These are phyloP conservation scores for Leccinum fuscescens DNA, from an alignment of 1,284 basidiomycete species.

Conservation along the genomic window DNA sequence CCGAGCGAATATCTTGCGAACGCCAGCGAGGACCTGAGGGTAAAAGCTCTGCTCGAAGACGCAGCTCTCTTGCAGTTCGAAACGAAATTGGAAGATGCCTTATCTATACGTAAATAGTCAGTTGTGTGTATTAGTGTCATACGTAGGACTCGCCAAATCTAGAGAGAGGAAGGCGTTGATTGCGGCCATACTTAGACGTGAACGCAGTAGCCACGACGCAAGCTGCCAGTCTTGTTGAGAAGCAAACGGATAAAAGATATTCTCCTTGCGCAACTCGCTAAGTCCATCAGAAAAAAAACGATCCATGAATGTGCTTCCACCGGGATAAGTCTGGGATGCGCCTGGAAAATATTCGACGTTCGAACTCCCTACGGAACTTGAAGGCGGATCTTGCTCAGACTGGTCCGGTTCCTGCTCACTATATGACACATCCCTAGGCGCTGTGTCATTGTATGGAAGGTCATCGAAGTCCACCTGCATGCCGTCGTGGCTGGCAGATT, in stretches of 20 bases:
- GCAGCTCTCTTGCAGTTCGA: neutral
- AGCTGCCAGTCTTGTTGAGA: slow-evolving; percentile 8
- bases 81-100: neutral
- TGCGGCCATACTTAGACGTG: neutral
- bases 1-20: neutral
- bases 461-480: too few species aligned
- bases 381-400: neutral
- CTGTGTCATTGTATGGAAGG: neutral
- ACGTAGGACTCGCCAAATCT: neutral
- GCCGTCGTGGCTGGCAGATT: too few species aligned
- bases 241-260: slow-evolving; percentile 2
- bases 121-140: neutral
- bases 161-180: neutral
- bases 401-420: neutral
- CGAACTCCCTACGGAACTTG: neutral
- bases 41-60: neutral
- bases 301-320: slow-evolving; percentile 4
- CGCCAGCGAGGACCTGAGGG: neutral
- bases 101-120: neutral
- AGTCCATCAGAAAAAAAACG: neutral
- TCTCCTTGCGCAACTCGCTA: neutral
- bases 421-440: neutral
- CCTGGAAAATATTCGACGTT: neutral
- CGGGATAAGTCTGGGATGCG: neutral
- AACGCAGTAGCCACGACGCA: neutral